Percentiles rank a stretch among this genome's conserved stretches.
Evolutionary conservation across 176 grass and related monocot genomes (phyloP).

Genomic region (Paspalum vaginatum): DNA sequence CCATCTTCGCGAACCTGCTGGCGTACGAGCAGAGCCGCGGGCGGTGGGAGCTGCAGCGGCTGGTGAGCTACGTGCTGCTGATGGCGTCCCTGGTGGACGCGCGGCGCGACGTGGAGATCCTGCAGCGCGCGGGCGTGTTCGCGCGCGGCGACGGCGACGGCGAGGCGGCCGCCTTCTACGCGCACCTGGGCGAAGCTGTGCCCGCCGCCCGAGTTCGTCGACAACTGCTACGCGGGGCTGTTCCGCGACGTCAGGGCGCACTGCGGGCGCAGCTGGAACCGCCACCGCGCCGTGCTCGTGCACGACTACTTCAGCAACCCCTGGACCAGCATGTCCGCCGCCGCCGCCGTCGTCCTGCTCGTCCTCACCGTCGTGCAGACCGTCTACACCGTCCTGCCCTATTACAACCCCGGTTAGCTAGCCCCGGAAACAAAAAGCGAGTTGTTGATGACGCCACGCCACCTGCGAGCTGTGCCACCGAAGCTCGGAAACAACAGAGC

Average conservation of each 20-base stretch:
- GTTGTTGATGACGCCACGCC: background rate
- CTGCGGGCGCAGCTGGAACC: conserved; percentile 51
- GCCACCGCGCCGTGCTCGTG: conserved; percentile 45
- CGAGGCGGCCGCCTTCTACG: conserved; percentile 45
- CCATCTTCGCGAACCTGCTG: conserved; percentile 39
- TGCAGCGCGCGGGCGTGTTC: conserved; percentile 46
- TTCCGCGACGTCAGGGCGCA: conserved; percentile 29
- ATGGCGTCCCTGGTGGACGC: conserved; percentile 37
- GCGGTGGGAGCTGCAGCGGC: conserved; percentile 47
- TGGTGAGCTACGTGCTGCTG: conserved; percentile 54
- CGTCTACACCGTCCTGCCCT: conserved; percentile 53
- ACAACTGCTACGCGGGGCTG: conserved; percentile 47
- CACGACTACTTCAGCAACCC: conserved; percentile 66
- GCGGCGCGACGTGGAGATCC: conserved; percentile 38
- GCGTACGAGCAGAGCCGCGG: conserved; percentile 63
- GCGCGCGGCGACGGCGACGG: conserved; percentile 27
- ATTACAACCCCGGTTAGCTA: conserved; percentile 20
- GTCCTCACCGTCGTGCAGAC: conserved; percentile 62
- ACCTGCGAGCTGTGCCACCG: no score
- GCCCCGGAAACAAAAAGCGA: background rate
- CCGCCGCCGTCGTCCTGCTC: conserved; percentile 53
- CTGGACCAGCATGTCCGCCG: conserved; percentile 60
- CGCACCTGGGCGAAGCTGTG: conserved; percentile 51
- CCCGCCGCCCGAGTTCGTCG: conserved; percentile 27
- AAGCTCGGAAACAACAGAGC: no score